Evolutionary conservation across 306 rosid genomes (phyloP).

Genomic region (Pyrus betulifolia): DNA sequence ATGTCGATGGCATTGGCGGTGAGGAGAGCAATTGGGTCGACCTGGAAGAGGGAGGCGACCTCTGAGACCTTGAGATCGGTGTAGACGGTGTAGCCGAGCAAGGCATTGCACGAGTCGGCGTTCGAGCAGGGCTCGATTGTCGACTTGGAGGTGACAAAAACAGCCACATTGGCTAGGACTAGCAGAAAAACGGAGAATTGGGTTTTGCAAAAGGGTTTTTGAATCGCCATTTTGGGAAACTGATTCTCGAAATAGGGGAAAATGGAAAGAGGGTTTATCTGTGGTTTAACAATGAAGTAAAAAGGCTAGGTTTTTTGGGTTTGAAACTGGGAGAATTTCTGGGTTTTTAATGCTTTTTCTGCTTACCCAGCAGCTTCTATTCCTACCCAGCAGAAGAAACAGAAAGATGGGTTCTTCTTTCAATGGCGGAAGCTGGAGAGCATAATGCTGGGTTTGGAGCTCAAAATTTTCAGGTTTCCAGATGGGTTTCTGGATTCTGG

Average conservation of each 20-base stretch:
- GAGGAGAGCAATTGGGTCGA: constrained; percentile 77
- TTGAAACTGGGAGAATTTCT: background rate
- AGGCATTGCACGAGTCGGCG: constrained; percentile 76
- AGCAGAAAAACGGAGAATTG: constrained; percentile 13
- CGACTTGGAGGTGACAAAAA: constrained; percentile 47
- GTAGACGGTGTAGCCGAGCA: constrained; percentile 86
- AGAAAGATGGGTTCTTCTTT: background rate
- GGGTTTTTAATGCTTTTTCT: background rate
- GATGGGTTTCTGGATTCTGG: background rate
- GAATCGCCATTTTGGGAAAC: constrained; percentile 23
- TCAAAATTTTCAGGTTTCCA: background rate
- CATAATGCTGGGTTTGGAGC: background rate
- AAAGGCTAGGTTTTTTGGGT: constrained; percentile 8
- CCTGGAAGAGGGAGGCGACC: constrained; percentile 79
- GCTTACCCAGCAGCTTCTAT: background rate
- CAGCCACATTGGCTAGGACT: constrained; percentile 19
- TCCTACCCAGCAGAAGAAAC: background rate
- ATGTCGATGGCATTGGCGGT: constrained; percentile 90
- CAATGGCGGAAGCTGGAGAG: background rate
- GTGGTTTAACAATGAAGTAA: background rate
- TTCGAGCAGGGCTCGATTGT: constrained; percentile 96
- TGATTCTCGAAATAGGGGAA: background rate
- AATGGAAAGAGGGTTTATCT: background rate
- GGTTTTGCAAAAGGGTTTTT: constrained; percentile 7
- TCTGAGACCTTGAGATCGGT: constrained; percentile 94